These are phyloP conservation scores for Ophiostoma perfectum DNA, from an alignment of 2,329 filamentous ascomycete species.

Conservation along the genomic window DNA sequence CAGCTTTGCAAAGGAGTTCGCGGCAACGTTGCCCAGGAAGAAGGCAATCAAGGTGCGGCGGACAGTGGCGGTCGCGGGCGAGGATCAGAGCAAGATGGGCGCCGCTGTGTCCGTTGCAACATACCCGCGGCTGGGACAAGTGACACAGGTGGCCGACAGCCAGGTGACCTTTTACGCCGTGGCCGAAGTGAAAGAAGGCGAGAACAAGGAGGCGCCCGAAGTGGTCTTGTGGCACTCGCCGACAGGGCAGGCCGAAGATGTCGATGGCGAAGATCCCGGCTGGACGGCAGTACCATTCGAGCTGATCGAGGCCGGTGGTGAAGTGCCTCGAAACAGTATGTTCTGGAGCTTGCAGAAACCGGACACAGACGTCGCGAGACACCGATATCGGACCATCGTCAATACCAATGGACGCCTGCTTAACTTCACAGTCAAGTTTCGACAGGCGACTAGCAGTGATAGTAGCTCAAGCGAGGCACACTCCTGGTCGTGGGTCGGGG, in stretches of 20 bases:
- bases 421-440: conserved; percentile 68
- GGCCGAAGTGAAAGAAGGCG: conserved; percentile 58
- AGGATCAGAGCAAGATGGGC: conserved; percentile 18
- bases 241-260: conserved; percentile 40
- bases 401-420: conserved; percentile 35
- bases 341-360: conserved; percentile 40
- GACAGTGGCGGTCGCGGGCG: not conserved
- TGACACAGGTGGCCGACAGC: conserved; percentile 52
- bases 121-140: conserved; percentile 70
- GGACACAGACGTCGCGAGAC: conserved; percentile 24
- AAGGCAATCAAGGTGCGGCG: not conserved
- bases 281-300: conserved; percentile 49
- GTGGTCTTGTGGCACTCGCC: conserved; percentile 65
- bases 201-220: conserved; percentile 71
- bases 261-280: conserved; percentile 30
- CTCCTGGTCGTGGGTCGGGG: conserved; percentile 72
- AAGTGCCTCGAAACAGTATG: conserved; percentile 38
- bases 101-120: conserved; percentile 32
- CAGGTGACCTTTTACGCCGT: conserved; percentile 60
- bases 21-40: conserved; percentile 24
- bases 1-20: conserved; percentile 26
- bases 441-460: conserved; percentile 47
- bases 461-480: conserved; percentile 36
- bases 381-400: conserved; percentile 47
- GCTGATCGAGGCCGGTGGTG: conserved; percentile 23